A percentile compares a stretch with the other conserved stretches of the same genome.
phyloP scores from a whole-genome alignment of 805 yeast species.

The Saccharomycopsis schoenii region DNA sequence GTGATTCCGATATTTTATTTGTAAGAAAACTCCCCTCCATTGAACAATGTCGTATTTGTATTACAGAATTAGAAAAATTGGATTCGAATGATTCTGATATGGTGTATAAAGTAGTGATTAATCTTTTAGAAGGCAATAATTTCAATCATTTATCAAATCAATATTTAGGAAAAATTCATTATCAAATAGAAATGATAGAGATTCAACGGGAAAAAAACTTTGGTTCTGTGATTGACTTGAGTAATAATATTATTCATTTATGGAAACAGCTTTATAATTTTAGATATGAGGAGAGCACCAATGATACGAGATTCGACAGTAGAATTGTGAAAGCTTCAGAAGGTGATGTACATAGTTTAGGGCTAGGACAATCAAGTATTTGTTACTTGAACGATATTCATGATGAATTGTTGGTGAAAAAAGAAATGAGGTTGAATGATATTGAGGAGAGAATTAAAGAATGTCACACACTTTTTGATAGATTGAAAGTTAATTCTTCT shows the following conservation, averaged over 20 bases:
- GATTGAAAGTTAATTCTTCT: constrained; percentile 38
- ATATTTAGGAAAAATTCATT: constrained; percentile 13
- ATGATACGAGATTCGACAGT: constrained; percentile 3
- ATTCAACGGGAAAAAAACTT: constrained; percentile 17
- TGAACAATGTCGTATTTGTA: constrained; percentile 16
- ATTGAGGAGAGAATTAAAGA: constrained; percentile 25
- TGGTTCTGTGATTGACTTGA: constrained; percentile 7
- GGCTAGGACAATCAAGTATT: constrained; percentile 18
- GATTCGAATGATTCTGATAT: constrained; percentile 18
- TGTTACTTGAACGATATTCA: constrained; percentile 27
- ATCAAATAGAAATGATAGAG: constrained; percentile 14
- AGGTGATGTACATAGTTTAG: constrained; percentile 13
- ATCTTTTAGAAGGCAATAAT: constrained; percentile 16
- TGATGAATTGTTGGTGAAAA: constrained; percentile 25
- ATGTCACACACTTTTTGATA: constrained; percentile 47
- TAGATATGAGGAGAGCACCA: background rate
- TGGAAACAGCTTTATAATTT: constrained; percentile 11
- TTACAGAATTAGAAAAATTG: constrained; percentile 13
- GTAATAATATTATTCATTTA: constrained; percentile 11
- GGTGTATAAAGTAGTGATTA: constrained; percentile 10
- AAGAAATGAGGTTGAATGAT: constrained; percentile 28
- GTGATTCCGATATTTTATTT: constrained; percentile 1
- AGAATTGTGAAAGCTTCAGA: constrained; percentile 15
- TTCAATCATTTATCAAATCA: constrained; percentile 20
- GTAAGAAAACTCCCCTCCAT: constrained; percentile 10